A percentile compares a stretch with the other conserved stretches of the same genome.
Evolutionary conservation across 106 monocot genomes (phyloP).

Genomic region (Dendrobium officinale): DNA sequence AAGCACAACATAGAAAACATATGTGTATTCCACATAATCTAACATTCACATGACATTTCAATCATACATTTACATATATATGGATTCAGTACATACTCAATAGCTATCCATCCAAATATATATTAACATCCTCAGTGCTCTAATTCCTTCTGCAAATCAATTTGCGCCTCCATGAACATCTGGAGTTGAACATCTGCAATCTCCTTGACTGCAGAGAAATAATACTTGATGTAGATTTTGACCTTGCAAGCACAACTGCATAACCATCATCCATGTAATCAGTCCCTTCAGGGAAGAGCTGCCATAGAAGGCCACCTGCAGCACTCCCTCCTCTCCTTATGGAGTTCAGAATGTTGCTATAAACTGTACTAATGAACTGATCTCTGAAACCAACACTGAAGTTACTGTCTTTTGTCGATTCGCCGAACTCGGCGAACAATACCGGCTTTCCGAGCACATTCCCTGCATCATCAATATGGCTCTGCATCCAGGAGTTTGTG

Average conservation of each 20-base stretch:
- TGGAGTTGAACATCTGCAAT: slow-evolving; percentile 62
- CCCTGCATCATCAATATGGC: slow-evolving; percentile 65
- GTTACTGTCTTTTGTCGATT: slow-evolving; percentile 32
- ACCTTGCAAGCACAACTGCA: slow-evolving; percentile 38
- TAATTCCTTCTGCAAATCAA: slow-evolving; percentile 56
- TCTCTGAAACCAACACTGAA: slow-evolving; percentile 44
- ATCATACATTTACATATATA: too few relatives aligned
- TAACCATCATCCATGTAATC: slow-evolving; percentile 87
- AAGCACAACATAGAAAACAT: too few relatives aligned
- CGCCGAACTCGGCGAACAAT: slow-evolving; percentile 67
- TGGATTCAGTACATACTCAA: too few relatives aligned
- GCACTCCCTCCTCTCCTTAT: slow-evolving; percentile 45
- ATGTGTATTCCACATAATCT: too few relatives aligned
- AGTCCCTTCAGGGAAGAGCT: slow-evolving; percentile 62
- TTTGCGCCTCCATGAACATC: slow-evolving; percentile 51
- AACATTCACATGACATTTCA: too few relatives aligned
- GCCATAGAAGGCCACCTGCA: slow-evolving; percentile 68
- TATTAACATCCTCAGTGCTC: not conserved
- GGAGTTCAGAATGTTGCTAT: slow-evolving; percentile 45
- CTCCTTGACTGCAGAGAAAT: slow-evolving; percentile 55
- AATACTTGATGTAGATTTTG: slow-evolving; percentile 33
- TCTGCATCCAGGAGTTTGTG: slow-evolving; percentile 53
- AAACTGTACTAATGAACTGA: slow-evolving; percentile 45
- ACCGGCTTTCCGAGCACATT: slow-evolving; percentile 52
- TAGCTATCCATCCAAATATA: not conserved